Percentiles rank a stretch among this genome's conserved stretches.
These are phyloP conservation scores for Monosiga brevicollis DNA, from an alignment of 78 protist species.

Conservation along the genomic window DNA sequence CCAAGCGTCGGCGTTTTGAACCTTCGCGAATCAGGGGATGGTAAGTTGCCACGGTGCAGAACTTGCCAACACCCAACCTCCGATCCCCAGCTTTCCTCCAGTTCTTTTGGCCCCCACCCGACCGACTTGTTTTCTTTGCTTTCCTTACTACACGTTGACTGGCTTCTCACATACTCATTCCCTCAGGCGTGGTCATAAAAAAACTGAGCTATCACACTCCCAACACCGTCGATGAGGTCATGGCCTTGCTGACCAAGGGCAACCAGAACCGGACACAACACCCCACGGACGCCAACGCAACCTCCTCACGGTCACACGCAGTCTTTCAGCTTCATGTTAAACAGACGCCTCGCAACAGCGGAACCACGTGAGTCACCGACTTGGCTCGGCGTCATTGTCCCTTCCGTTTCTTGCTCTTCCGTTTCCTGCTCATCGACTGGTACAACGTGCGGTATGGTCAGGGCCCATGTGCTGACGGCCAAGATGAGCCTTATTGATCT, in stretches of 20 bases:
- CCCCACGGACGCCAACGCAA: slow-evolving; percentile 75
- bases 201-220: background rate
- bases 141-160: background rate
- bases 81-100: background rate
- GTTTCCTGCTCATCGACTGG: too few relatives aligned
- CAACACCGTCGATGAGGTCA: slow-evolving; percentile 33
- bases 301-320: slow-evolving; percentile 89
- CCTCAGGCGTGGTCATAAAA: too few relatives aligned
- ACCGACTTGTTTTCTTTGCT: background rate
- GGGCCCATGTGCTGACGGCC: background rate
- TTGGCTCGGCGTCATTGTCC: too few relatives aligned
- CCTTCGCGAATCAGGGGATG: slow-evolving; percentile 59
- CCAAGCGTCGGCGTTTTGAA: slow-evolving; percentile 11
- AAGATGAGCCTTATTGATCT: slow-evolving; percentile 66
- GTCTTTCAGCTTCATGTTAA: slow-evolving; percentile 58
- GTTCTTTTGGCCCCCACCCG: background rate
- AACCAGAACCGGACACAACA: slow-evolving; percentile 54
- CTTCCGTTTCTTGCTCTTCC: too few relatives aligned
- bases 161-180: too few relatives aligned
- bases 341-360: slow-evolving; percentile 17
- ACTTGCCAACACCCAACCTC: background rate
- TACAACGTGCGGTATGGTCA: background rate
- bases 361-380: background rate
- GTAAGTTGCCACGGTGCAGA: too few relatives aligned
- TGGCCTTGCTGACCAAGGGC: slow-evolving; percentile 57